A percentile compares a stretch with the other conserved stretches of the same genome.
Conservation (phyloP, 306 rosid species). For the Oxytropis ochrocephala region DNA sequence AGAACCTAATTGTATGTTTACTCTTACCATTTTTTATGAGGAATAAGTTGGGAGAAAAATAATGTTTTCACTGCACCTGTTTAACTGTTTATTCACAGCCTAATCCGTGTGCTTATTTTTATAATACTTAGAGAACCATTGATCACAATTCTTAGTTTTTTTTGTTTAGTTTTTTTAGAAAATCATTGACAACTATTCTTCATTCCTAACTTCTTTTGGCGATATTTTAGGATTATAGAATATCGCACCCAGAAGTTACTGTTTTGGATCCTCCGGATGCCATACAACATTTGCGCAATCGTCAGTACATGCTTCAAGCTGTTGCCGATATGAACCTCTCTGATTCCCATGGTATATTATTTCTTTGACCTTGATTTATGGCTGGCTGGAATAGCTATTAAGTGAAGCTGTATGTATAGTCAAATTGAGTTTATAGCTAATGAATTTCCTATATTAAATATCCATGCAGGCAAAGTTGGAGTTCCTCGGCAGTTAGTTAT, state of each 20-base stretch:
- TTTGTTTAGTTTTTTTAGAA: neutral
- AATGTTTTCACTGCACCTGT: constrained; percentile 1
- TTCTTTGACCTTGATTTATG: constrained; percentile 9
- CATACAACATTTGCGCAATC: constrained; percentile 68
- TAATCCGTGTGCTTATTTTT: neutral
- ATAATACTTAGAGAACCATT: neutral
- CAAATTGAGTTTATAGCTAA: constrained; percentile 1
- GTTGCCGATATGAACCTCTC: constrained; percentile 83
- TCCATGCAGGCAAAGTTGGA: constrained; percentile 60
- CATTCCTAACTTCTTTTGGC: neutral
- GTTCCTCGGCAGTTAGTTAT: constrained; percentile 81
- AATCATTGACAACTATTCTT: neutral
- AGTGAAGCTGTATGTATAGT: neutral
- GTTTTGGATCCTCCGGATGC: constrained; percentile 98
- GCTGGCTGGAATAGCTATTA: neutral
- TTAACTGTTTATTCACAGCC: neutral
- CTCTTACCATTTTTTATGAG: neutral
- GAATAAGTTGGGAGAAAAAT: neutral
- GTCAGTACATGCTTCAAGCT: constrained; percentile 94
- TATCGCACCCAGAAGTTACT: constrained; percentile 78
- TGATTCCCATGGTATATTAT: constrained; percentile 56
- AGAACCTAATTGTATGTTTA: neutral
- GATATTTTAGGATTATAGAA: constrained; percentile 68
- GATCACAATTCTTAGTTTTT: neutral
- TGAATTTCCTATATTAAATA: neutral